These are phyloP conservation scores for Ascodesmis nigricans DNA, from an alignment of 495 filamentous ascomycete genomes.

Conservation along the genomic window DNA sequence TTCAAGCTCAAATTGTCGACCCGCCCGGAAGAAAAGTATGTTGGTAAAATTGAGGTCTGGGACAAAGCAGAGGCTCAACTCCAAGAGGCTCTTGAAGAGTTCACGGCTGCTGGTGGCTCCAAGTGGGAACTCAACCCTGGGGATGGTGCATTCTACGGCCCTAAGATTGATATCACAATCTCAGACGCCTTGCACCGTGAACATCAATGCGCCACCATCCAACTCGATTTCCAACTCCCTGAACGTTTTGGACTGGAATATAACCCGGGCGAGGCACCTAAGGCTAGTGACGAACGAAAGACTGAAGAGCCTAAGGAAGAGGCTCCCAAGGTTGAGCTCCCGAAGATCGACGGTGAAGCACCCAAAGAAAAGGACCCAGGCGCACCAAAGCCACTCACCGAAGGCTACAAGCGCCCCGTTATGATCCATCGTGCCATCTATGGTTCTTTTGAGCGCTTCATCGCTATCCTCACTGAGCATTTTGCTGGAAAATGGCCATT, in stretches of 20 bases:
- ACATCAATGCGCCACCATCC: slow-evolving; percentile 88
- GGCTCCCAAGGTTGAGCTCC: too few species aligned
- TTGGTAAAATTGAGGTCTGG: slow-evolving; percentile 77
- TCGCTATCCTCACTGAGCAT: slow-evolving; percentile 81
- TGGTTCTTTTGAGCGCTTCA: slow-evolving; percentile 83
- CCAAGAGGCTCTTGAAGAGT: slow-evolving; percentile 53
- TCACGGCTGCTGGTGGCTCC: slow-evolving; percentile 36
- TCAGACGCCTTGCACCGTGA: slow-evolving; percentile 54
- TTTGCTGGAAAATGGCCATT: slow-evolving; percentile 97
- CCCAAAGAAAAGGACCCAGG: slow-evolving; percentile 21
- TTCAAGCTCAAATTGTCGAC: slow-evolving; percentile 94
- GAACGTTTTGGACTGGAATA: slow-evolving; percentile 68
- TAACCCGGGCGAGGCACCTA: slow-evolving; percentile 39
- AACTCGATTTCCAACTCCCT: slow-evolving; percentile 88
- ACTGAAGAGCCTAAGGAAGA: slow-evolving; percentile 19
- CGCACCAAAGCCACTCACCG: too few species aligned
- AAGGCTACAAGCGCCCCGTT: slow-evolving; percentile 69
- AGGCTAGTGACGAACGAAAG: too few species aligned
- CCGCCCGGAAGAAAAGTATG: slow-evolving; percentile 61
- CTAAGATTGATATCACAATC: slow-evolving; percentile 86
- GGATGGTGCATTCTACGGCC: slow-evolving; percentile 94
- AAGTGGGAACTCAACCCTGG: slow-evolving; percentile 78
- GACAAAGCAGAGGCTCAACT: slow-evolving; percentile 62
- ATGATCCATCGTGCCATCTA: slow-evolving; percentile 94
- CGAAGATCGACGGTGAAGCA: slow-evolving; percentile 16